Base-by-base conservation (phyloP, 768 basidiomycete species). In the Pleurotus eryngii region DNA sequence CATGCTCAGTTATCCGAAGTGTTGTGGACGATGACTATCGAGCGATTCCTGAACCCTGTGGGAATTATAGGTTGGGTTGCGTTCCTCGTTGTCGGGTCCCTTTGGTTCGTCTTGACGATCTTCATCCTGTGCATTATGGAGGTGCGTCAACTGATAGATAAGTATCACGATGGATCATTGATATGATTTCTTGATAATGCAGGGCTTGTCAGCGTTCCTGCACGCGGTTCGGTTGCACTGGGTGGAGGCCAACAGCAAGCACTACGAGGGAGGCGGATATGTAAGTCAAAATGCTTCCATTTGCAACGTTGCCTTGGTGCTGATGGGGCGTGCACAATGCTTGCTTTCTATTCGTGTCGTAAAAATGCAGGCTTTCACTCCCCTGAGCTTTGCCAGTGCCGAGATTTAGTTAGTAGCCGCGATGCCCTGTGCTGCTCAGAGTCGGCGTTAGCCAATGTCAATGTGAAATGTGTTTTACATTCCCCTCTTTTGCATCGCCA, bases 181-280 rank as follows among this genome's bases (percentile, higher is more conserved):
- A 60, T 56, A 58, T 35, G 30, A 35, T 57, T 26, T 57, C 55
- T 42, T 60, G 57, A 57, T 54, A 38, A 14, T 60, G 39, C 14
- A 95, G 91, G 95, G 96, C 63, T 79, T 98, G 35, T 93, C 90
- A 65, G 96, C 96, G 38, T 98, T 98, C 78, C 73, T 98, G 71
- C 96, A 98, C 71, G 96, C 96, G 5, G 82, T 98, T 61, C 87
- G 96, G 67, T 80, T 98, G 63, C 96, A 98, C 73, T 98, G 96
- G 94, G 96, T 98, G 58, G 95, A 98, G 73, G 92, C 89, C 54
- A 97, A 96, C 77, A 95, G 94, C 75, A 96, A 97, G 79, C 93
- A 95, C 68, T 96, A 89, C 69, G 85, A 90, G 71, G 94, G 91
- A 35, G 89, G 83, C 58, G 94, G 93, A 70, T 84, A 94, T 78